phyloP scores from a whole-genome alignment of 352 stramenopile genomes.

The Pythium guiyangense region DNA sequence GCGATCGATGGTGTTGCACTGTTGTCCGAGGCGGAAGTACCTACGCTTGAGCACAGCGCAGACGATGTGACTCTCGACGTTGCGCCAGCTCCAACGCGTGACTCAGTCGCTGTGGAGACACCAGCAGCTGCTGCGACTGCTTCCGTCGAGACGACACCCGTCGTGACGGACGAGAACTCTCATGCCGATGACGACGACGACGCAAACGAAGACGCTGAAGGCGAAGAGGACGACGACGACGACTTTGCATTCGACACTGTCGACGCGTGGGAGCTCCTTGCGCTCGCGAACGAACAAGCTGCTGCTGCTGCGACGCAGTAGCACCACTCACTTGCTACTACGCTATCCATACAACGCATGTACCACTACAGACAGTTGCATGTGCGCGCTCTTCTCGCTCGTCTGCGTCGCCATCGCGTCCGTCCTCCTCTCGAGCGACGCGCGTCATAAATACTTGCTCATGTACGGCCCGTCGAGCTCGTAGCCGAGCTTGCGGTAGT shows the following conservation, averaged over 20 bases:
- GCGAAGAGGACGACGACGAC: too few relatives aligned
- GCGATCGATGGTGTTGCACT: not conserved
- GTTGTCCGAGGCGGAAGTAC: not conserved
- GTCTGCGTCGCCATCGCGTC: too few relatives aligned
- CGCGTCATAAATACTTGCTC: slow-evolving; percentile 91
- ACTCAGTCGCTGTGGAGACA: too few relatives aligned
- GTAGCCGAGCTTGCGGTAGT: slow-evolving; percentile 97
- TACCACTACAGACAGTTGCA: slow-evolving; percentile 9
- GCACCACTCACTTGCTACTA: not conserved
- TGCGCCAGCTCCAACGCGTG: not conserved
- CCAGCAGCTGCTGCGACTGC: not conserved
- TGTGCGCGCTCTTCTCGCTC: too few relatives aligned
- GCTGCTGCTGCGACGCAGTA: not conserved
- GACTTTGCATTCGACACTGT: slow-evolving; percentile 7
- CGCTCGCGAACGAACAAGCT: slow-evolving; percentile 7
- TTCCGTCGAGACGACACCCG: not conserved
- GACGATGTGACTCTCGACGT: not conserved
- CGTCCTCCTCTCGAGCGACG: too few relatives aligned
- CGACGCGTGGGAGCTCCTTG: slow-evolving; percentile 12
- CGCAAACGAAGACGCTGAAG: too few relatives aligned
- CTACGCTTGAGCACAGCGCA: not conserved
- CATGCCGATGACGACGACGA: slow-evolving; percentile 4
- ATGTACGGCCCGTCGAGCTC: slow-evolving; percentile 96
- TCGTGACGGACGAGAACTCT: not conserved
- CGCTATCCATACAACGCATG: too few relatives aligned